Evolutionary conservation across 805 yeast species (phyloP), one percentile per base, ranked within the genome.

Genomic region (Candida anglica): DNA sequence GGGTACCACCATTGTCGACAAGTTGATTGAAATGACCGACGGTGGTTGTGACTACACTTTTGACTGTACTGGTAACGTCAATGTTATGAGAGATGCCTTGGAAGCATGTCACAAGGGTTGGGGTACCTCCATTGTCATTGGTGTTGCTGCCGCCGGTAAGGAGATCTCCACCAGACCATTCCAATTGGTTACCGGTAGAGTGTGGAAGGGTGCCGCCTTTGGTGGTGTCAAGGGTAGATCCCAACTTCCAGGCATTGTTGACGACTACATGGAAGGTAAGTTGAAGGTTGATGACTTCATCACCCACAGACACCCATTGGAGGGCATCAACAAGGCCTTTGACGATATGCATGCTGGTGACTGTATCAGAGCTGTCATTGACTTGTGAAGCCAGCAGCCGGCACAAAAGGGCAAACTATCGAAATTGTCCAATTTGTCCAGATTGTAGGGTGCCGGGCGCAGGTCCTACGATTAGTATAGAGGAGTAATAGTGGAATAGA

Each of bases 41-140:
- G 99, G 99, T 50, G 99, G 99, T 34, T 75, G 87, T 44, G 99
- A 93, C 52, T 87, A 60, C 69, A 89, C 98, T 19, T 93, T 93
- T 56, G 98, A 93, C 71, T 89, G 98, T 71, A 93, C 98, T 34
- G 99, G 99, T 69, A 93, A 91, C 56, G 89, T 81, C 42, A 63
- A 76, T 29, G 98, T 93, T 32, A 93, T 93, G 99, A 81, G 98
- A 69, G 72, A 79, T 55, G 98, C 98, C 19, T 74, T 93, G 46
- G 98, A 93, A 72, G 86, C 95, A 15, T 88, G 96, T 62, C 98
- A 93, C 71, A 91, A 89, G 67, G 99, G 99, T 46, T 93, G 98
- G 97, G 99, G 99, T 65, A 79, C 81, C 56, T 87, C 96, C 15
- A 75, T 91, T 49, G 72, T 93, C 52, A 93, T 93, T 57, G 98